Evolutionary conservation across 176 grass and related monocot genomes (phyloP), one percentile per base, ranked within the genome.

Genomic region (Oryza longistaminata): DNA sequence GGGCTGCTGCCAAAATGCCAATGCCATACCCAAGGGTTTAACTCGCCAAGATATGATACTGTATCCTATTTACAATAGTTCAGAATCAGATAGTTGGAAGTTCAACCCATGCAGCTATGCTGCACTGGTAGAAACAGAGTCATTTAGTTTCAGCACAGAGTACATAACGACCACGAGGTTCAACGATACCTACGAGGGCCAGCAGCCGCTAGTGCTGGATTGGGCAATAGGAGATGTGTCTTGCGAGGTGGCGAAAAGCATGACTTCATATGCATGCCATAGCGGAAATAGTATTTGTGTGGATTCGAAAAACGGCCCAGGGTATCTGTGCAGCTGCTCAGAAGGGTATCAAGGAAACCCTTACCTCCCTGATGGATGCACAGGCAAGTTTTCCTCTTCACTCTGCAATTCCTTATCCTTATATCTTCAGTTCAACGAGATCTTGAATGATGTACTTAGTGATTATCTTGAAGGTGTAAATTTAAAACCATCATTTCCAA

Each of bases 341-440:
- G 17, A 15, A 7, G 85, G 85, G 1, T 87, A 81, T 4, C 1
- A 70, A 3, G 88, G 88, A 22, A 90, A 90, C 4, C 88, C 88
- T n/a, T 90, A 87, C 40, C 73, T 90, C 16, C 2, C 0, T 11
- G 9, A 27, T 70, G 88, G 88, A 44, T 90, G 84, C 58, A 2
- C 22, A 70, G 84, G 88, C 83, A 5, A 4, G 25, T 6, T 66
- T 29, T 2, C 14, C 1, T 9, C 33, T 34, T 34, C 33, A 34
- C 33, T 34, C 33, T 34, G 33, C 33, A 34, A 14, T 27, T 27
- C 26, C 26, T 79, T 35, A 16, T 13, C 49, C 1, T 17, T 52
- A 3, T 2, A 52, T 52, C 14, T 50, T 50, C 16, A 52, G 49
- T 45, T 45, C 37, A 45, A 45, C 9, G 2, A 37, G 35, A 37